phyloP scores from a whole-genome alignment of 257 asterid species.

The Cinchona pubescens region DNA sequence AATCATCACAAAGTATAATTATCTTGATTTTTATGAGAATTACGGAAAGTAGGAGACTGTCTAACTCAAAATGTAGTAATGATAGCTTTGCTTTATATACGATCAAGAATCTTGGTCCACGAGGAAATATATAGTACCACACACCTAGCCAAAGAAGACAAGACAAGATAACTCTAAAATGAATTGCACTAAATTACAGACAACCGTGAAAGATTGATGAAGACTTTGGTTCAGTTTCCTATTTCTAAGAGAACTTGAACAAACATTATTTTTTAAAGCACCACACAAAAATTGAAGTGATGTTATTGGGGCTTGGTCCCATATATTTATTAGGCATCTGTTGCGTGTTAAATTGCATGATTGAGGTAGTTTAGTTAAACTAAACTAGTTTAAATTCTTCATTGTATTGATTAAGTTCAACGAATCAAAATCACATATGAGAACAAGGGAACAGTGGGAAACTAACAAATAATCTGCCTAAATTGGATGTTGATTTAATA shows the following conservation, averaged over 20 bases:
- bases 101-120: constrained; percentile 8
- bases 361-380: constrained; percentile 1
- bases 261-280: constrained; percentile 3
- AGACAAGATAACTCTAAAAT: constrained; percentile 15
- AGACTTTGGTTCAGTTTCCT: constrained; percentile 1
- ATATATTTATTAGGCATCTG: background rate
- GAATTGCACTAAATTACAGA: constrained; percentile 5
- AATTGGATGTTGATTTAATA: constrained; percentile 23
- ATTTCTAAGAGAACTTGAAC: background rate
- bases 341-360: constrained; percentile 26
- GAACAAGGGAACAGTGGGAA: constrained; percentile 8
- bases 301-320: constrained; percentile 14
- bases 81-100: background rate
- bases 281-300: constrained; percentile 8
- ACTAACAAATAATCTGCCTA: constrained; percentile 26
- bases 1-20: background rate
- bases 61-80: background rate
- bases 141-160: background rate
- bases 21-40: background rate
- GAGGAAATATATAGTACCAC: constrained; percentile 3
- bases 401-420: constrained; percentile 7
- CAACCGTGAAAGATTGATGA: constrained; percentile 11
- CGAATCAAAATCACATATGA: constrained; percentile 15
- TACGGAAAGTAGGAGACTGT: background rate
- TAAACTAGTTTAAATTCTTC: constrained; percentile 7